phyloP scores from a whole-genome alignment of 371 early-diverging fungal species.

The Dinochytrium kinnereticum region DNA sequence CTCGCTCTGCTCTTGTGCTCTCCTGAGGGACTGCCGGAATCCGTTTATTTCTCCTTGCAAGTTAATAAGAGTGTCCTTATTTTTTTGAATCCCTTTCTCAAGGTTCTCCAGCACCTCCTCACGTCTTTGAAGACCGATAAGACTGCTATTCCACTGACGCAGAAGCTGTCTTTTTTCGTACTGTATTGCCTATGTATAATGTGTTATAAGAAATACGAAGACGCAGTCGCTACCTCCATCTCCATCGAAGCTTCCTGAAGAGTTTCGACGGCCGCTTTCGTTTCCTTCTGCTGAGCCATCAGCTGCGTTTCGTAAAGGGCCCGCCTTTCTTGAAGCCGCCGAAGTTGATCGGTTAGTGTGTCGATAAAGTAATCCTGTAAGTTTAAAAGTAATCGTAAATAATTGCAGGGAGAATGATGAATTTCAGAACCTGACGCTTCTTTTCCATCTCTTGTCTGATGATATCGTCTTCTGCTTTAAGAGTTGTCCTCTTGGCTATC shows the following conservation, averaged over 20 bases:
- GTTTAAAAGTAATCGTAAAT: neutral
- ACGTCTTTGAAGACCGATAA: constrained; percentile 56
- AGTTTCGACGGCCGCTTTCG: constrained; percentile 56
- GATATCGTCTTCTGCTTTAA: constrained; percentile 64
- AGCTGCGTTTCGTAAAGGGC: constrained; percentile 58
- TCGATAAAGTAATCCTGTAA: constrained; percentile 61
- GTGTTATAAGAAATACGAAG: too few species aligned
- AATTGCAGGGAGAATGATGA: neutral
- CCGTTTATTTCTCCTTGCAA: constrained; percentile 56
- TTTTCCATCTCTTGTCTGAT: constrained; percentile 60
- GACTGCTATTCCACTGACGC: constrained; percentile 61
- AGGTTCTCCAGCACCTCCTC: constrained; percentile 55
- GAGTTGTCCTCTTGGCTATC: constrained; percentile 58
- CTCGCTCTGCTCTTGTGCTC: constrained; percentile 56
- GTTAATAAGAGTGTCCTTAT: constrained; percentile 46
- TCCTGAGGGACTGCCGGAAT: constrained; percentile 46
- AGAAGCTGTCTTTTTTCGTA: constrained; percentile 65
- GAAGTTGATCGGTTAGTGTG: constrained; percentile 53
- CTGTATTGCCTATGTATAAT: constrained; percentile 48
- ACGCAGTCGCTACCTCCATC: constrained; percentile 57
- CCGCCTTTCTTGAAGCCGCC: constrained; percentile 55
- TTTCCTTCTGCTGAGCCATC: constrained; percentile 57
- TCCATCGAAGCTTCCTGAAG: constrained; percentile 61
- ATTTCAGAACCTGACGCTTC: constrained; percentile 53
- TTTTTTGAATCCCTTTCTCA: constrained; percentile 51